Evolutionary conservation across 495 filamentous ascomycete genomes (phyloP), one percentile per base, ranked within the genome.

Genomic region (Rostrohypoxylon terebratum): DNA sequence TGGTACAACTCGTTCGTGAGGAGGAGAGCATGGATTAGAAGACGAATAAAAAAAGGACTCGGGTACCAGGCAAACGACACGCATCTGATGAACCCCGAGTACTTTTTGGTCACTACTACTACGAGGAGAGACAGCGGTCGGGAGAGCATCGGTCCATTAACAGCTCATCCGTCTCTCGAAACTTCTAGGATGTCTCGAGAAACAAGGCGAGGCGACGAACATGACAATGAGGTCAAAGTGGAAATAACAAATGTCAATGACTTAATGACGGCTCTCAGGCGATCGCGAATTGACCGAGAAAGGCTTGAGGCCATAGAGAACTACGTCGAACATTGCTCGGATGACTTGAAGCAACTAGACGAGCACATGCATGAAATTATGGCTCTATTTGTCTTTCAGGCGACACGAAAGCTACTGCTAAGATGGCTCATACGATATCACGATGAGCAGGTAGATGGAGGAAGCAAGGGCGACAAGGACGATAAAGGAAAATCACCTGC

Each of bases 1-100:
- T 98, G 94, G 93, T 96, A 92, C 77, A 93, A 94, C 79, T 95
- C 92, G 2, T 98, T 95, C 81, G 96, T 96, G 10, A 87, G 96
- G 5, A 85, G 96, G 60, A 86, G 96, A 66, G 87, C 93, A 14
- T 99, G 96, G 96, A 88, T 97, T 23, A 81, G 96, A 55, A 90
- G 92, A 73, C 86, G 96, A n/a, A 86, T 90, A 8, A 94, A 92
- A 81, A 85, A 85, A 61, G 75, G 80, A 20, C 20, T 66, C n/a
- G 78, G 81, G 14, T 78, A 82, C 36, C 42, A 66, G 5, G 57
- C 65, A 0, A 72, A 81, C 59, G 82, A 86, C 34, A 83, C 85
- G 1, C 89, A 93, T 75, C 85, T 88, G 83, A 83, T 96, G 45
- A 94, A 87, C 69, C 85, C 88, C 31, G 93, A 97, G 59, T 98